Percentiles rank a stretch among this genome's conserved stretches.
These are phyloP conservation scores for Gnetum montanum DNA, from an alignment of 75 land plant species.

Conservation along the genomic window DNA sequence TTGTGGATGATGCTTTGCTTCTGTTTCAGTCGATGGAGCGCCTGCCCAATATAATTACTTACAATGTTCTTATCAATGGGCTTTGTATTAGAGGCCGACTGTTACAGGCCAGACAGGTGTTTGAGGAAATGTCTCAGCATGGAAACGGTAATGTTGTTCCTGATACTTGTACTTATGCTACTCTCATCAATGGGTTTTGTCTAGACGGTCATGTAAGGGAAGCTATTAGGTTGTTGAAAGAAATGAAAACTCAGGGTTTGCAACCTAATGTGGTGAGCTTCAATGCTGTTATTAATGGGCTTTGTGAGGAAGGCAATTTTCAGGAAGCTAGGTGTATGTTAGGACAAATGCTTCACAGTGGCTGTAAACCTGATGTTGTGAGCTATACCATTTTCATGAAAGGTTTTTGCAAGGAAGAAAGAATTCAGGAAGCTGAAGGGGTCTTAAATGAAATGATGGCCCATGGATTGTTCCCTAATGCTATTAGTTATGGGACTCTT, in stretches of 20 bases:
- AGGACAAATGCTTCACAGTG: conserved; percentile 50
- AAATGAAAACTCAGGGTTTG: conserved; percentile 15
- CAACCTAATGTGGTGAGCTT: conserved; percentile 22
- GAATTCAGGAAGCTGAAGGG: conserved; percentile 13
- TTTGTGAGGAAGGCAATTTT: conserved; percentile 33
- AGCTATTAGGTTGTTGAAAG: conserved; percentile 11
- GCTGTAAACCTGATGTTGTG: conserved; percentile 65
- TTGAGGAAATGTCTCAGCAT: conserved; percentile 29
- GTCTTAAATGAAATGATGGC: conserved; percentile 20
- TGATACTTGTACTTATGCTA: conserved; percentile 30
- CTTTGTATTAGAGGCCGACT: conserved; percentile 14
- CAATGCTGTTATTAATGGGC: conserved; percentile 44
- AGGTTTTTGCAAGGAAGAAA: conserved; percentile 23
- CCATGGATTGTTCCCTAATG: conserved; percentile 9
- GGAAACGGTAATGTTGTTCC: conserved; percentile 22
- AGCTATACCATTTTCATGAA: conserved; percentile 63
- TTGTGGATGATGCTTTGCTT: conserved; percentile 4
- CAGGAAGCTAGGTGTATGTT: conserved; percentile 57
- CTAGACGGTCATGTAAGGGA: conserved; percentile 12
- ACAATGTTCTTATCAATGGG: conserved; percentile 18
- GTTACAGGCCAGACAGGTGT: background rate
- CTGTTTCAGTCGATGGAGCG: conserved; percentile 3
- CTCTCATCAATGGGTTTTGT: conserved; percentile 23
- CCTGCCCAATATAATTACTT: conserved; percentile 12
- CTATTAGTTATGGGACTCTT: conserved; percentile 12